phyloP scores from a whole-genome alignment of 2,329 filamentous ascomycete species.

The Aspergillus thermomutatus region DNA sequence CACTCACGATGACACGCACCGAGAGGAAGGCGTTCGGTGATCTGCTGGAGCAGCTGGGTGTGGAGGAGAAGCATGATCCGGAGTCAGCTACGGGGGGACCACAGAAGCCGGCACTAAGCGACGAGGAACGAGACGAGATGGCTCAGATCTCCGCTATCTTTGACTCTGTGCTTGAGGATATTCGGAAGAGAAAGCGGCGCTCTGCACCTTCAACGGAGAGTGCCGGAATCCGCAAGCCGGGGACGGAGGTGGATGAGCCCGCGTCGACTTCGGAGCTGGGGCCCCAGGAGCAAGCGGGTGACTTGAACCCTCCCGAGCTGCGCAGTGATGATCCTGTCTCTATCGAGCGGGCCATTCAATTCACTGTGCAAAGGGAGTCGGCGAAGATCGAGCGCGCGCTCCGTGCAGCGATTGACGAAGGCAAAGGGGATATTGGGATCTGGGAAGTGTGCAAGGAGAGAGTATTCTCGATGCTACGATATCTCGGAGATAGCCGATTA shows the following conservation, averaged over 20 bases:
- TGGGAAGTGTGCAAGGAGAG: conserved; percentile 39
- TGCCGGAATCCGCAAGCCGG: too few species aligned
- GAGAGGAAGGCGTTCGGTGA: conserved; percentile 21
- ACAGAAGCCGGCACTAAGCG: conserved; percentile 5
- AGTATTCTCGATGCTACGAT: conserved; percentile 37
- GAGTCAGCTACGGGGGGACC: not conserved
- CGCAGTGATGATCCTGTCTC: conserved; percentile 13
- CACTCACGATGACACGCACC: conserved; percentile 16
- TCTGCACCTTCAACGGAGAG: not conserved
- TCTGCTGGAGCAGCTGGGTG: conserved; percentile 17
- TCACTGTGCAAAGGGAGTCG: conserved; percentile 29
- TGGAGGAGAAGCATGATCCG: not conserved
- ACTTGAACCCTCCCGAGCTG: conserved; percentile 4
- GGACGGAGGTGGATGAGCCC: not conserved
- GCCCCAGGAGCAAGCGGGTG: not conserved
- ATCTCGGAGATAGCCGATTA: conserved; percentile 14
- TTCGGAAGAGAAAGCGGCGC: conserved; percentile 5
- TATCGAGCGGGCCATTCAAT: conserved; percentile 19
- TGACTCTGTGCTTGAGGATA: conserved; percentile 19
- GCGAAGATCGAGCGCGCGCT: conserved; percentile 31
- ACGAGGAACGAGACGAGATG: conserved; percentile 18
- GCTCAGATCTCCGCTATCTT: conserved; percentile 25
- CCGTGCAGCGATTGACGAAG: conserved; percentile 22
- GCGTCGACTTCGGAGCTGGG: not conserved
- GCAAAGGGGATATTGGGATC: conserved; percentile 33